Evolutionary conservation across 225 moss, liverwort and hornwort genomes (phyloP), one percentile per base, ranked within the genome.

Genomic region (Rhytidiadelphus loreus): DNA sequence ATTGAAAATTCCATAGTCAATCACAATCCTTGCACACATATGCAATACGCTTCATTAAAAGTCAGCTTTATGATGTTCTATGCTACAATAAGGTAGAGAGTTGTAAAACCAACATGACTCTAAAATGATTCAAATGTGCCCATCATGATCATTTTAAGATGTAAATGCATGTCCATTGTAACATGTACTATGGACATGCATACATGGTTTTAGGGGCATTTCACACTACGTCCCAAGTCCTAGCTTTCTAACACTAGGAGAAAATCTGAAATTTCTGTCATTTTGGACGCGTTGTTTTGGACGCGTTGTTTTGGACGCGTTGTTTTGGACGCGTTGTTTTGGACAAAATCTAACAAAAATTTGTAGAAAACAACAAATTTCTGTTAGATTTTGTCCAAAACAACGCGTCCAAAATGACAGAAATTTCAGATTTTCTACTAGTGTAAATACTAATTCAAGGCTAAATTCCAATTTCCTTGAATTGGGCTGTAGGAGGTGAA

Each of bases 41-140:
- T 16, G 4, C 16, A 71, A 17, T 72, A 3, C 0, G 0, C 9
- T 26, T 16, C 3, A 3, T 28, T 1, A 44, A 1, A 72, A 44
- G 10, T 0, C 10, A 72, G 29, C 5, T 9, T 71, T 0, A 0
- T 0, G 0, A 71, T 43, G 28, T 16, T 43, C 3, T 43, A 28
- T 0, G 0, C 3, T 16, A 17, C 16, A 44, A 28, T 44, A 10
- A 72, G 16, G 28, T 43, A 43, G 43, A 71, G 0, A 71, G 9
- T 26, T 43, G 3, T 26, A 43, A 43, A 28, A 26, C 16, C 28
- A 9, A 43, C 0, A 28, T 26, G 26, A 2, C 16, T 26, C 2
- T 43, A 9, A 71, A 43, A 71, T 26, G 9, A 3, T 16, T 71
- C 5, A 26, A 26, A 71, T 43, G 26, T 26, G 2, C 0, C 3